A percentile compares a stretch with the other conserved stretches of the same genome.
Evolutionary conservation across 257 asterid species (phyloP).

Genomic region (Plantago major): DNA sequence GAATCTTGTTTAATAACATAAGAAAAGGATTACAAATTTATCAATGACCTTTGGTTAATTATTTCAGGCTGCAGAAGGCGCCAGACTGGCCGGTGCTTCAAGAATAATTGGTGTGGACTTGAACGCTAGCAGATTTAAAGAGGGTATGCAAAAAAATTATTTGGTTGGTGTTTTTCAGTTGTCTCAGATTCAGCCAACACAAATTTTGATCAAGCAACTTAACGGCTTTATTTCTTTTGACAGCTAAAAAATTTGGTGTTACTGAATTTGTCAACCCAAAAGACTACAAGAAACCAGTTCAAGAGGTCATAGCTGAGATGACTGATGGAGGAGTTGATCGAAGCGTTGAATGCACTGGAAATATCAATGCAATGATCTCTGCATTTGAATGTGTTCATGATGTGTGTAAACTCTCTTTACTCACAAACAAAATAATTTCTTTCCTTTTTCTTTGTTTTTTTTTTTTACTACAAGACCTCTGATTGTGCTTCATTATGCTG

Average conservation of each 20-base stretch:
- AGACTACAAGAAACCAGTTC: conserved; percentile 56
- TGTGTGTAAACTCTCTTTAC: conserved; percentile 38
- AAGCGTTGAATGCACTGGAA: conserved; percentile 79
- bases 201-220: neutral
- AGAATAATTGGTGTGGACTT: conserved; percentile 70
- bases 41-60: neutral
- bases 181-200: neutral
- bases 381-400: conserved; percentile 87
- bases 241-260: conserved; percentile 80
- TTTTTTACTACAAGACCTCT: too few species aligned
- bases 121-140: conserved; percentile 45
- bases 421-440: too few species aligned
- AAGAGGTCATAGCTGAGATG: conserved; percentile 77
- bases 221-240: too few species aligned
- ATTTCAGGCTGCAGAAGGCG: conserved; percentile 80
- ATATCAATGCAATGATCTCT: conserved; percentile 67
- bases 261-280: conserved; percentile 76
- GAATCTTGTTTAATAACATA: too few species aligned
- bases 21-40: neutral
- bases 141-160: conserved; percentile 36
- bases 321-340: conserved; percentile 75
- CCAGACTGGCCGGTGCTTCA: conserved; percentile 73
- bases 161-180: neutral
- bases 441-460: too few species aligned
- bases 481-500: neutral